Conservation (phyloP, 805 yeast genomes). For the Jamesozyma spencerorum region DNA sequence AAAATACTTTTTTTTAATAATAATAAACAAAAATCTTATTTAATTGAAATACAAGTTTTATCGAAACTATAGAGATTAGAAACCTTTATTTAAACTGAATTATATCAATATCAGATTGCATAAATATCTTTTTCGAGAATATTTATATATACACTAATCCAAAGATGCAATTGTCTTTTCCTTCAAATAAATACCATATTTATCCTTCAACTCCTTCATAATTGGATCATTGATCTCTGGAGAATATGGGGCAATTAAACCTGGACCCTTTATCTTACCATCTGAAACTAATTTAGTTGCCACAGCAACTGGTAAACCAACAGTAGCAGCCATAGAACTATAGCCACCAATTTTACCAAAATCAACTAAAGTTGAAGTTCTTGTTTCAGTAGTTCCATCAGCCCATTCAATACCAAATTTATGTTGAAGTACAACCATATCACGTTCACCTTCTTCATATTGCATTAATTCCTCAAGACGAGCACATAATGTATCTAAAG, state of each 20-base stretch:
- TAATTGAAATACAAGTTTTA: too few species aligned
- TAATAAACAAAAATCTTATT: too few species aligned
- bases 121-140: too few species aligned
- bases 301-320: conserved; percentile 97
- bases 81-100: too few species aligned
- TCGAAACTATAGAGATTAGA: too few species aligned
- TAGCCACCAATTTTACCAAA: conserved; percentile 84
- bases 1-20: too few species aligned
- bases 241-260: conserved; percentile 87
- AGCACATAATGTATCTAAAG: conserved; percentile 94
- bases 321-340: conserved; percentile 97
- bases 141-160: background rate
- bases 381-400: conserved; percentile 79
- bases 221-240: conserved; percentile 86
- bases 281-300: conserved; percentile 80
- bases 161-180: conserved; percentile 61
- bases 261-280: conserved; percentile 69
- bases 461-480: conserved; percentile 93
- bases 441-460: conserved; percentile 92
- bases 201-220: conserved; percentile 83
- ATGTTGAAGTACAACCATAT: conserved; percentile 90
- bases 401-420: conserved; percentile 97
- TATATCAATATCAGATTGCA: too few species aligned
- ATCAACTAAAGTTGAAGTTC: conserved; percentile 92
- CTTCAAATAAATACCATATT: conserved; percentile 74